Base-by-base conservation (phyloP, 306 rosid genomes). In the Bauhinia variegata region DNA sequence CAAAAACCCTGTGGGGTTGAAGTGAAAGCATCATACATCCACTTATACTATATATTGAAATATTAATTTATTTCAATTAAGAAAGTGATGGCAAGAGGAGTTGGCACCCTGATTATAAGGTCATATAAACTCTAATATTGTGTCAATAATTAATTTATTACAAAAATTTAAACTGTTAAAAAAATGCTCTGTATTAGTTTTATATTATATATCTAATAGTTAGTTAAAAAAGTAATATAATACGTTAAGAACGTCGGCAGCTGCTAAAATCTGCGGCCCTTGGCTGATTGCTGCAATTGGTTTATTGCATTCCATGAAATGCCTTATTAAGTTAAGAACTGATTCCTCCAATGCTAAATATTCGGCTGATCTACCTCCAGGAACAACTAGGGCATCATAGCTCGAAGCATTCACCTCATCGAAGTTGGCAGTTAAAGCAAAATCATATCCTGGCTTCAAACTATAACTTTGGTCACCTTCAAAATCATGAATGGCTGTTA, bases 401-500 rank as follows among this genome's bases (percentile, higher is more conserved):
- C 68, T 60, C 13, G 98, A 86, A 62, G 79, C 73, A 41, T 83
- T 64, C 30, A 89, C 65, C 18, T 77, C 81, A 46, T 86, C 91
- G 51, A 76, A 88, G 60, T 73, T 72, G 23, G 95, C 86, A 5
- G 82, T 93, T 60, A 89, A 72, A 46, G 67, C n/a, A 69, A 89
- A 93, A 57, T 75, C 56, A 50, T 88, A 84, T 65, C 97, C 97
- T 17, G 87, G 87, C 80, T 89, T 89, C 84, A 83, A 88, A 67
- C 82, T 86, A 72, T 88, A 93, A 69, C 91, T 86, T 50, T 93
- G 97, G 47, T 88, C 97, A 28, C 98, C 98, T 83, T 93, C 96
- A 75, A 88, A 85, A 80, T 93, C 98, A 74, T 86, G 96, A 80
- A 89, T 68, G 37, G 89, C 93, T 16, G 96, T 90, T 32, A 75